These are phyloP conservation scores for Linum trigynum DNA, from an alignment of 345 rosid species.

Conservation along the genomic window DNA sequence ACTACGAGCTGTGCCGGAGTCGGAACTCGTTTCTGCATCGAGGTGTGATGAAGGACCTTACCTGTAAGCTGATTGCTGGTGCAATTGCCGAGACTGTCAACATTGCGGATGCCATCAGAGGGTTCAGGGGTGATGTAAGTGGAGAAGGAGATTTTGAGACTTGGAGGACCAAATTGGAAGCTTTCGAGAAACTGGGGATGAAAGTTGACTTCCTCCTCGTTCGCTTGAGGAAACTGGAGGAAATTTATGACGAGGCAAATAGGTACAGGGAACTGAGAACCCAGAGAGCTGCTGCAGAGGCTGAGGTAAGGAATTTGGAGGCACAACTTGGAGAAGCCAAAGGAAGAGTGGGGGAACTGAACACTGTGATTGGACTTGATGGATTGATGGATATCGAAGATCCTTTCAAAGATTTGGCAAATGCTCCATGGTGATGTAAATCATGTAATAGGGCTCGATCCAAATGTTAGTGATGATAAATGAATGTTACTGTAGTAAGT, in stretches of 20 bases:
- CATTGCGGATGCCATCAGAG: conserved; percentile 37
- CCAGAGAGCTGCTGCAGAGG: conserved; percentile 25
- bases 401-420: not conserved
- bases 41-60: conserved; percentile 32
- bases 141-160: conserved; percentile 22
- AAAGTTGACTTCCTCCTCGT: conserved; percentile 32
- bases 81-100: conserved; percentile 37
- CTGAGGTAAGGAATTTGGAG: conserved; percentile 13
- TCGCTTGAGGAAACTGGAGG: conserved; percentile 26
- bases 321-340: not conserved
- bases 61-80: conserved; percentile 35
- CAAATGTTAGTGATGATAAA: too few species aligned
- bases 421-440: not conserved
- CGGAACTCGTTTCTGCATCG: conserved; percentile 33
- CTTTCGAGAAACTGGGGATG: conserved; percentile 43
- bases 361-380: not conserved
- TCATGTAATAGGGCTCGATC: not conserved
- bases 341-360: not conserved
- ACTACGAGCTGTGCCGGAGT: conserved; percentile 37
- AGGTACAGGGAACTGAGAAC: conserved; percentile 17
- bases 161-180: conserved; percentile 42
- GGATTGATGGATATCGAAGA: not conserved
- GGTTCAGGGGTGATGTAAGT: conserved; percentile 21
- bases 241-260: conserved; percentile 20
- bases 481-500: not conserved